Conservation (phyloP, 2,329 filamentous ascomycete genomes). For the Talaromyces sp. region DNA sequence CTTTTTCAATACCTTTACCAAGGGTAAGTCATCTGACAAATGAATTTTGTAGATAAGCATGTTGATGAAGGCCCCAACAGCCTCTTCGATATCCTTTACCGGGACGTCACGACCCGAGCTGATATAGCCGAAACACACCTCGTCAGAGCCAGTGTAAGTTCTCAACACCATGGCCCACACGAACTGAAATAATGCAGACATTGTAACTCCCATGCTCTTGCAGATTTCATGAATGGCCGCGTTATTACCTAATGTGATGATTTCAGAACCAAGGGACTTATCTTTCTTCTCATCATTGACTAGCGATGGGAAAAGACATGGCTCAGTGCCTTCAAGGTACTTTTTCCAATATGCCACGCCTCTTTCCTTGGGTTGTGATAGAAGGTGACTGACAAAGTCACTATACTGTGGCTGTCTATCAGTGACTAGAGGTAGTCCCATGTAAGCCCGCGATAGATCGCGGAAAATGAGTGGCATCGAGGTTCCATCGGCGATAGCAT, state of each 20-base stretch:
- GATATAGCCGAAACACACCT: constrained; percentile 46
- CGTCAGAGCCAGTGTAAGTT: constrained; percentile 42
- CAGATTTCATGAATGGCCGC: constrained; percentile 26
- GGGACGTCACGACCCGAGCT: constrained; percentile 36
- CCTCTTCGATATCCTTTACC: constrained; percentile 34
- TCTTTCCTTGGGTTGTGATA: constrained; percentile 27
- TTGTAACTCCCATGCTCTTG: constrained; percentile 21
- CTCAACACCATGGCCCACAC: constrained; percentile 46
- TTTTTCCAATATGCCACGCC: constrained; percentile 46
- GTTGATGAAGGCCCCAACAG: constrained; percentile 31
- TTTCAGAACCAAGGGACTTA: constrained; percentile 18
- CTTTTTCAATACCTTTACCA: constrained; percentile 24
- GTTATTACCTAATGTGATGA: constrained; percentile 23
- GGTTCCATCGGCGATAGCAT: constrained; percentile 45
- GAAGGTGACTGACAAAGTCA: constrained; percentile 23
- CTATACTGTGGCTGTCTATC: constrained; percentile 11
- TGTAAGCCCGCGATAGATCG: constrained; percentile 40
- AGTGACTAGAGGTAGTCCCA: constrained; percentile 1
- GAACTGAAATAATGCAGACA: constrained; percentile 34
- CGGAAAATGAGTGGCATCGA: constrained; percentile 43
- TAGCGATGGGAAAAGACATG: constrained; percentile 45
- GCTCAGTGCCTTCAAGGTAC: constrained; percentile 44
- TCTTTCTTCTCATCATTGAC: constrained; percentile 14
- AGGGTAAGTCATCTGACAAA: constrained; percentile 25
- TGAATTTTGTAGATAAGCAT: constrained; percentile 26